Base-by-base conservation (phyloP, 129 eudicot species). In the Dittrichia graveolens region DNA sequence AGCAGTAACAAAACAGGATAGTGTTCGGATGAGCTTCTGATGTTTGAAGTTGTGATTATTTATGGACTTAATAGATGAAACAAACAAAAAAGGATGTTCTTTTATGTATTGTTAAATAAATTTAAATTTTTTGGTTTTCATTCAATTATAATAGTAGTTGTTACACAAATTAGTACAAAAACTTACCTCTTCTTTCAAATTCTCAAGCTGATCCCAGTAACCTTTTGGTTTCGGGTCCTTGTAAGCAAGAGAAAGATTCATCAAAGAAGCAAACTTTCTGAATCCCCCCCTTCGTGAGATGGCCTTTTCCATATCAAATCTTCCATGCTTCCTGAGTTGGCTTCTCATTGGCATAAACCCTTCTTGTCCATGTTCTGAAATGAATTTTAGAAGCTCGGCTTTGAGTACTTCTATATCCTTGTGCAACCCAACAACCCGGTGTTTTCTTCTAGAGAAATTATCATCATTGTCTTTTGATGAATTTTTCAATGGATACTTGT, bases 331-430 rank as follows among this genome's bases (percentile, higher is more conserved):
- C 67, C 98, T 75, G 6, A 93, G 89, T 41, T 89, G 98, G 79
- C 86, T 87, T 76, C 98, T 87, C 98, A 89, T 93, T 62, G 96
- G 98, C 98, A 93, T 93, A 73, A 93, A 93, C 57, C 96, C 98
- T 80, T 93, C 95, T 74, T 89, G 98, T 62, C 98, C 98, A 53
- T 89, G 87, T 68, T 85, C 87, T 6, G 85, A 78, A 50, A 93
- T 87, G 78, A 89, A 93, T 34, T 67, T 73, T 61, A 84, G 74
- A 13, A 93, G 82, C 87, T 93, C 98, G 10, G 85, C 14, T 82
- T 89, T 87, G 13, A 93, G 95, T 61, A 93, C 88, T 71, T 89
- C 96, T 40, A 93, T 62, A 76, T 93, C 88, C 66, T 85, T 88
- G 74, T 89, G 98, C 75, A 93, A 78, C 50, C 98, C 98, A 8